phyloP scores from a whole-genome alignment of 805 yeast genomes.

The Candida dendrica region DNA sequence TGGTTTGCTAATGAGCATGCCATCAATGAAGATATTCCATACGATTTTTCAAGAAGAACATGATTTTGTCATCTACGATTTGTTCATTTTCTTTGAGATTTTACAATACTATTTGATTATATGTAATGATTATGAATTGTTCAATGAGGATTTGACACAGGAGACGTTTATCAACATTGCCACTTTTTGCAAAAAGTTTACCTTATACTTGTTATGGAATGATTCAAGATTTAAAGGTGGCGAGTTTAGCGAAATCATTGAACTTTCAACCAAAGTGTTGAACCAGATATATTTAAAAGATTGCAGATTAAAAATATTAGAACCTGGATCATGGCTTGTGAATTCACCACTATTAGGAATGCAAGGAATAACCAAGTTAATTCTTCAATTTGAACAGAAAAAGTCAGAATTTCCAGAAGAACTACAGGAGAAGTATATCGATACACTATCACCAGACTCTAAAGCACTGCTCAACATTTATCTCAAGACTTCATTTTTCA shows the following conservation, averaged over 20 bases:
- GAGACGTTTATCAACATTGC: slow-evolving; percentile 24
- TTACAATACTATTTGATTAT: slow-evolving; percentile 62
- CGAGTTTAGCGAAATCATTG: neutral
- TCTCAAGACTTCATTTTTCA: slow-evolving; percentile 66
- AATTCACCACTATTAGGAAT: slow-evolving; percentile 23
- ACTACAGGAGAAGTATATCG: slow-evolving; percentile 9
- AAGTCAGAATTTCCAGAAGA: slow-evolving; percentile 14
- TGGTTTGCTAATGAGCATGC: slow-evolving; percentile 3
- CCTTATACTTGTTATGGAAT: slow-evolving; percentile 30
- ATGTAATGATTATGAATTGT: slow-evolving; percentile 58
- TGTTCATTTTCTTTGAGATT: slow-evolving; percentile 50
- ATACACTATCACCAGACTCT: slow-evolving; percentile 7
- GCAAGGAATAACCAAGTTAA: slow-evolving; percentile 28
- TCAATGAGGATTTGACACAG: slow-evolving; percentile 31
- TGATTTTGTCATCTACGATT: slow-evolving; percentile 21
- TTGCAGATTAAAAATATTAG: slow-evolving; percentile 48
- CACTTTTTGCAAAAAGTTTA: slow-evolving; percentile 21
- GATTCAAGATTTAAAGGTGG: neutral
- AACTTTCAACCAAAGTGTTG: slow-evolving; percentile 30
- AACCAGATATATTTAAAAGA: slow-evolving; percentile 63
- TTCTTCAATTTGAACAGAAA: slow-evolving; percentile 37
- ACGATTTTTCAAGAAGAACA: slow-evolving; percentile 3
- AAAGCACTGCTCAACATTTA: slow-evolving; percentile 42
- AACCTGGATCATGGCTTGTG: slow-evolving; percentile 48
- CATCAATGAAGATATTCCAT: neutral